Percentiles rank a stretch among this genome's conserved stretches.
phyloP scores from a whole-genome alignment of 176 grass and related monocot species.

The Bothriochloa decipiens region DNA sequence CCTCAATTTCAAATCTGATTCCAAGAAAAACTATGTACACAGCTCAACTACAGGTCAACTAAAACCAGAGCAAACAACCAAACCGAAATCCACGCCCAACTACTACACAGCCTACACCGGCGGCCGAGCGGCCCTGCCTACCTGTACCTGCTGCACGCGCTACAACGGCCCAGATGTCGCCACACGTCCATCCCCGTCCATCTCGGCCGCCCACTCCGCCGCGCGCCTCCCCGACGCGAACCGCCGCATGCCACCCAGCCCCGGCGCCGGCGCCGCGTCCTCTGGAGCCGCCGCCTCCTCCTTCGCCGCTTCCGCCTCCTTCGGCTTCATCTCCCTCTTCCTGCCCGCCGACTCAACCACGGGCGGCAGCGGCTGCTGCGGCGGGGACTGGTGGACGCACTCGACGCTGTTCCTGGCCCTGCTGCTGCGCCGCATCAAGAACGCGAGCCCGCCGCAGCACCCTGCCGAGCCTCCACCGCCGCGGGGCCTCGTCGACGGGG shows the following conservation, averaged over 20 bases:
- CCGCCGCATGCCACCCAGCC: constrained; percentile 60
- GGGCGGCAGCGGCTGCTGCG: not conserved
- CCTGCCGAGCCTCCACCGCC: not conserved
- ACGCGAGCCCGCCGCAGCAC: constrained; percentile 54
- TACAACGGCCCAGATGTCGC: constrained; percentile 47
- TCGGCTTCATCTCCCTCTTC: not conserved
- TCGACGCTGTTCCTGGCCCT: constrained; percentile 42
- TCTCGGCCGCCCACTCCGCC: constrained; percentile 57
- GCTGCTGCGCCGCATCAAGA: constrained; percentile 42
- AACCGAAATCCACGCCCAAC: constrained; percentile 18
- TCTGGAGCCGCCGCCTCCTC: too few species aligned
- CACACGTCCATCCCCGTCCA: constrained; percentile 42
- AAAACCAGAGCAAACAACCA: constrained; percentile 25
- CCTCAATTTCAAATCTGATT: not conserved
- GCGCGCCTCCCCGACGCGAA: constrained; percentile 66
- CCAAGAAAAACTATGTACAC: constrained; percentile 22
- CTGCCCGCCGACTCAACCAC: not conserved
- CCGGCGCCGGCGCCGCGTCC: constrained; percentile 23
- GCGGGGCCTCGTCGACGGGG: not conserved
- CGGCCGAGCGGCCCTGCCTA: too few species aligned
- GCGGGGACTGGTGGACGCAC: constrained; percentile 43
- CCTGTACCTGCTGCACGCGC: not conserved
- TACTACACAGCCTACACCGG: too few species aligned
- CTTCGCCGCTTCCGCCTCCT: not conserved
- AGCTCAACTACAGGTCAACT: not conserved